Evolutionary conservation across 257 asterid species (phyloP).

Genomic region (Echium plantagineum): DNA sequence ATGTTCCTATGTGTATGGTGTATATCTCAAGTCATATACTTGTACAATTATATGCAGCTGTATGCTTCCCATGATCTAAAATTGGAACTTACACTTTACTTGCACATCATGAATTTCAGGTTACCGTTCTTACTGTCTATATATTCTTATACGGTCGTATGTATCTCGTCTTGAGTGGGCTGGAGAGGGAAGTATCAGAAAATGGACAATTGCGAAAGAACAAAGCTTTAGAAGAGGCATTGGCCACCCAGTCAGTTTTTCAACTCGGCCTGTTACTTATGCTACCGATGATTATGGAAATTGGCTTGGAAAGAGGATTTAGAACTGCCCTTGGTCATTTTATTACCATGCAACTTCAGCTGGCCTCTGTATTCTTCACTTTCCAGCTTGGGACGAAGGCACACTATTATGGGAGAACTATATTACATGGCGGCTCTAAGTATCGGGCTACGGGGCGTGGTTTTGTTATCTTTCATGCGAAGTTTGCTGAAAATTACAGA

Average conservation of each 20-base stretch:
- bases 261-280: slow-evolving; percentile 83
- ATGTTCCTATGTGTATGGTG: neutral
- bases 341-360: slow-evolving; percentile 90
- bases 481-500: slow-evolving; percentile 83
- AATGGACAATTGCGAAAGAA: slow-evolving; percentile 55
- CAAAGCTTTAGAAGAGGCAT: slow-evolving; percentile 74
- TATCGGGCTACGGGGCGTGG: slow-evolving; percentile 95
- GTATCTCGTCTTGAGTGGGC: slow-evolving; percentile 87
- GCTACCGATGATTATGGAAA: slow-evolving; percentile 98
- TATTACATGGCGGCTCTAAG: slow-evolving; percentile 90
- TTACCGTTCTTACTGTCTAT: slow-evolving; percentile 76
- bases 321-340: slow-evolving; percentile 86
- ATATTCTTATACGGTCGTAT: slow-evolving; percentile 73
- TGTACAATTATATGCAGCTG: neutral
- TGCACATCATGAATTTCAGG: slow-evolving; percentile 32
- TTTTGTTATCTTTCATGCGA: slow-evolving; percentile 86
- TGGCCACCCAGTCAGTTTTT: slow-evolving; percentile 79
- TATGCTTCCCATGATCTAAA: neutral
- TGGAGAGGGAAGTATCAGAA: slow-evolving; percentile 67
- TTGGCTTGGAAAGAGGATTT: slow-evolving; percentile 87
- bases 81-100: neutral
- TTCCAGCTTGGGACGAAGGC: slow-evolving; percentile 95
- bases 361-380: slow-evolving; percentile 91
- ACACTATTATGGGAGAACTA: slow-evolving; percentile 76
- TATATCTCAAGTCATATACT: too few relatives aligned